Evolutionary conservation across 2,329 filamentous ascomycete species (phyloP), one percentile per base, ranked within the genome.

Genomic region (Phialophora expanda): DNA sequence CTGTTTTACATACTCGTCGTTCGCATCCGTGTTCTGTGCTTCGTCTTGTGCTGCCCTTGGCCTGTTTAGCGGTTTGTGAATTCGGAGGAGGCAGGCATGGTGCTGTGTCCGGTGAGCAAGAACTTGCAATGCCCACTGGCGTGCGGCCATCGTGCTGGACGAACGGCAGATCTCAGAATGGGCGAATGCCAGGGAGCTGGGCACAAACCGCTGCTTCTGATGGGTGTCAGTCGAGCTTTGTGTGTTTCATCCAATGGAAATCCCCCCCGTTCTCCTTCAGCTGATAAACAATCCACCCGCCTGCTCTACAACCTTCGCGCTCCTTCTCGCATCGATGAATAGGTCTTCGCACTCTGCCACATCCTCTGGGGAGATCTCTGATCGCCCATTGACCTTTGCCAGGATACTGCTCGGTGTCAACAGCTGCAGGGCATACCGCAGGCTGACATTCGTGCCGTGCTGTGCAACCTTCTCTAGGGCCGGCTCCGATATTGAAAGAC

Each of bases 371-470:
- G 93, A 90, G 74, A 94, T 93, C 75, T 91, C 89, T 69, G 83
- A 85, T 74, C 89, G 88, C 66, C 90, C 90, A 76, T 90, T 91
- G 75, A 95, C 91, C 76, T 91, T 90, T 66, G 94, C 92, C 74
- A 98, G 85, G 78, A 98, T 96, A 78, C 91, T 94, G 60, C 93
- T 90, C 1, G 93, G 93, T 28, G 93, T 91, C 73, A 99, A 84
- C 72, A 99, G 81, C 81, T 98, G 95, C 76, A 99, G 82, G 72
- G 93, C 94, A 81, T 99, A 99, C 72, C 95, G 85, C 80, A 99
- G 79, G 77, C 91, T 96, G 75, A 97, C 93, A 73, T 89, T 90
- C 74, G 92, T 92, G 71, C 95, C 95, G 73, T 96, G 89, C 75
- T 91, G 87, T 50, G 92, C 87, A 73, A 99, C 88, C 81, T 92